Percentiles rank a stretch among this genome's conserved stretches.
Evolutionary conservation across 2,329 filamentous ascomycete genomes (phyloP).

Genomic region (Colletotrichum chrysophilum): DNA sequence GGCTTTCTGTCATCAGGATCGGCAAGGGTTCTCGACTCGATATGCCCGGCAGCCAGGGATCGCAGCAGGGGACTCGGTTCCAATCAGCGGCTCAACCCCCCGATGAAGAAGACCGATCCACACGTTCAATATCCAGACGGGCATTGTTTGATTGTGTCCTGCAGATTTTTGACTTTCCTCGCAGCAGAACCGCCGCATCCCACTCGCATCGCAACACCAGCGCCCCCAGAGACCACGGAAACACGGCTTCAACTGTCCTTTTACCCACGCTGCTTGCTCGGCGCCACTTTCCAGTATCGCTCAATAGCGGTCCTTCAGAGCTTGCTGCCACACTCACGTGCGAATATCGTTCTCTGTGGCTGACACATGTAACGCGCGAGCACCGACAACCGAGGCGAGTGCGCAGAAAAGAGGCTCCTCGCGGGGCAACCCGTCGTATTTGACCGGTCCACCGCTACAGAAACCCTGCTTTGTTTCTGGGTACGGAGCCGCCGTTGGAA

Average conservation of each 20-base stretch:
- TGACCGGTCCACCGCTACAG: not conserved
- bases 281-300: not conserved
- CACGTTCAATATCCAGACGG: not conserved
- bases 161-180: slow-evolving; percentile 14
- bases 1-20: not conserved
- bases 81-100: not conserved
- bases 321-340: not conserved
- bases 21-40: not conserved
- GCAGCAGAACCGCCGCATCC: not conserved
- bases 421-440: not conserved
- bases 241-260: not conserved
- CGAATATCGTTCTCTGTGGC: not conserved
- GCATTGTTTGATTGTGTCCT: not conserved
- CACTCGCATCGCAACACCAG: not conserved
- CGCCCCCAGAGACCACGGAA: not conserved
- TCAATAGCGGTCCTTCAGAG: not conserved
- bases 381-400: slow-evolving; percentile 14
- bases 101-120: not conserved
- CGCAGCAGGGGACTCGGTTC: not conserved
- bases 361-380: slow-evolving; percentile 1
- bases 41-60: not conserved
- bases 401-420: not conserved
- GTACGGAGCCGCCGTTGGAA: not conserved
- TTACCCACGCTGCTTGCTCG: not conserved
- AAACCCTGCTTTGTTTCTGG: not conserved